These are phyloP conservation scores for Akebia trifoliata DNA, from an alignment of 164 flowering plant species.

Conservation along the genomic window DNA sequence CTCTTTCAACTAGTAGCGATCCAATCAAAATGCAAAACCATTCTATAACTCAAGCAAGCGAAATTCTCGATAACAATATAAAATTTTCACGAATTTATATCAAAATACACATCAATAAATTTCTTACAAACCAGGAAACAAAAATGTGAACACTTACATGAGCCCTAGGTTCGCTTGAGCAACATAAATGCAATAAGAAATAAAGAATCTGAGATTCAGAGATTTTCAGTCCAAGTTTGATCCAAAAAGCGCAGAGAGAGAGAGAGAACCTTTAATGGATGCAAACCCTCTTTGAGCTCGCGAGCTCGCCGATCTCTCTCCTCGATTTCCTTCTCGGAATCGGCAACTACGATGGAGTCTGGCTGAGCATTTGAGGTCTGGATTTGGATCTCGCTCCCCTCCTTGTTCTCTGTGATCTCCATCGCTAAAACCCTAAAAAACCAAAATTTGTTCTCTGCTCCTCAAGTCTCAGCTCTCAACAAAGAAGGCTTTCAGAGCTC, in stretches of 20 bases:
- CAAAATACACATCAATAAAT: too few relatives aligned
- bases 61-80: too few relatives aligned
- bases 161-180: too few relatives aligned
- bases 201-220: background rate
- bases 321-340: slow-evolving; percentile 35
- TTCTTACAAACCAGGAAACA: too few relatives aligned
- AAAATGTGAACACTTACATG: too few relatives aligned
- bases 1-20: too few relatives aligned
- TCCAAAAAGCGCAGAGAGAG: background rate
- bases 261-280: slow-evolving; percentile 64
- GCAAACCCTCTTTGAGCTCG: slow-evolving; percentile 84
- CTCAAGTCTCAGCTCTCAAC: background rate
- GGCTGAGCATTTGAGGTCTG: slow-evolving; percentile 6
- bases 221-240: background rate
- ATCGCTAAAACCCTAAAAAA: background rate
- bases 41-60: too few relatives aligned
- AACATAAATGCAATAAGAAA: background rate
- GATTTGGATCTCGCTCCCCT: slow-evolving; percentile 13
- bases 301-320: slow-evolving; percentile 57
- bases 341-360: background rate
- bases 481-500: too few relatives aligned
- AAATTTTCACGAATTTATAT: too few relatives aligned
- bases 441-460: background rate
- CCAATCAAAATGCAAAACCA: too few relatives aligned
- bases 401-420: slow-evolving; percentile 31